Conservation (phyloP, 2,329 filamentous ascomycete genomes). For the Ascochyta fabae region DNA sequence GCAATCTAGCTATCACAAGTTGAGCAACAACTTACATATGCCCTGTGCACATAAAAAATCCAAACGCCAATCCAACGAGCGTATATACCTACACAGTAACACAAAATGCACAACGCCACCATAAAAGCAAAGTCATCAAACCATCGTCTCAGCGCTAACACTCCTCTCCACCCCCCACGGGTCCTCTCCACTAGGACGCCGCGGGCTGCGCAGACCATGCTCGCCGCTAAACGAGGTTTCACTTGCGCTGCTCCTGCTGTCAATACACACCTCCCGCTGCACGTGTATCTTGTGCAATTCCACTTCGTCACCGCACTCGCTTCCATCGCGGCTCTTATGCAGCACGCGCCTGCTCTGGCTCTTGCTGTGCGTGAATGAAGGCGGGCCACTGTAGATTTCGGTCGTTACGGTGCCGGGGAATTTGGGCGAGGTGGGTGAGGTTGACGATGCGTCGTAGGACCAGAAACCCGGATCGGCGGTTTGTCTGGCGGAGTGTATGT, state of each 20-base stretch:
- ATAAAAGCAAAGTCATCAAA: not conserved
- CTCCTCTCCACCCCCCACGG: slow-evolving; percentile 3
- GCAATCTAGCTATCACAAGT: too few relatives aligned
- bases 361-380: not conserved
- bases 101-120: not conserved
- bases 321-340: not conserved
- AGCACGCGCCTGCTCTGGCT: not conserved
- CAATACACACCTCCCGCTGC: slow-evolving; percentile 2
- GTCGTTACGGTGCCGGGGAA: slow-evolving; percentile 13
- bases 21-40: too few relatives aligned
- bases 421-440: not conserved
- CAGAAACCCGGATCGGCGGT: not conserved
- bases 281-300: slow-evolving; percentile 28
- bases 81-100: not conserved
- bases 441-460: not conserved
- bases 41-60: too few relatives aligned
- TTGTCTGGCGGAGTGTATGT: not conserved
- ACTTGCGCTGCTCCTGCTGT: not conserved
- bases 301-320: slow-evolving; percentile 21
- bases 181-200: slow-evolving; percentile 1
- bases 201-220: slow-evolving; percentile 7
- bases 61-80: too few relatives aligned
- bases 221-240: not conserved
- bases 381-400: slow-evolving; percentile 7
- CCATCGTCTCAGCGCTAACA: slow-evolving; percentile 18